These are phyloP conservation scores for Trichophyton rubrum DNA, from an alignment of 2,329 filamentous ascomycete genomes.

Conservation along the genomic window DNA sequence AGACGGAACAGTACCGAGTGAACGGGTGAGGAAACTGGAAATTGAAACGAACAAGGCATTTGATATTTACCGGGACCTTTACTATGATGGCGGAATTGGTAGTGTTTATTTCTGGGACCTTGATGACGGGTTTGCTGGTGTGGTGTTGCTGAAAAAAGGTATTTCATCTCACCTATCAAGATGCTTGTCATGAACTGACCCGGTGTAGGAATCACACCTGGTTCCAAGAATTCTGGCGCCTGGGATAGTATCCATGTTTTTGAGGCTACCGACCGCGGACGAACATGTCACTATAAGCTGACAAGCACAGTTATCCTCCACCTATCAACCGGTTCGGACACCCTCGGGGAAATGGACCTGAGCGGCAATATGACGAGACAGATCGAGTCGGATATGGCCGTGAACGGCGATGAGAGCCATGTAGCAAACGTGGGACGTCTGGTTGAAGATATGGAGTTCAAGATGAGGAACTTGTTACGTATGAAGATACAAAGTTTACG, in stretches of 20 bases:
- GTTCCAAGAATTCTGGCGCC: conserved; percentile 59
- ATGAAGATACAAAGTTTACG: conserved; percentile 16
- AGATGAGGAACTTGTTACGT: conserved; percentile 92
- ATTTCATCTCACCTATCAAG: conserved; percentile 19
- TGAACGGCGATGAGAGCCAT: conserved; percentile 83
- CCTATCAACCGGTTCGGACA: conserved; percentile 55
- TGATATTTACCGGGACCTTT: conserved; percentile 87
- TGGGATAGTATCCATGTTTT: conserved; percentile 99
- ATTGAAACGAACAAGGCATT: conserved; percentile 89
- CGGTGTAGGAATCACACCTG: conserved; percentile 48
- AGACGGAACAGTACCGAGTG: conserved; percentile 77
- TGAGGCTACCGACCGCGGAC: conserved; percentile 83
- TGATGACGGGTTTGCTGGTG: conserved; percentile 93
- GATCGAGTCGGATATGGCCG: conserved; percentile 78
- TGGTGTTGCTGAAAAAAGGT: conserved; percentile 93
- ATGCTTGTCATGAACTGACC: not conserved
- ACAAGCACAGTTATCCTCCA: conserved; percentile 93
- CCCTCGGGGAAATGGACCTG: conserved; percentile 75
- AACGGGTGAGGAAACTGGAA: conserved; percentile 87
- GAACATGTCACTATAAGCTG: conserved; percentile 91
- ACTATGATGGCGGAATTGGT: conserved; percentile 87
- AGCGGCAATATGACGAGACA: conserved; percentile 97
- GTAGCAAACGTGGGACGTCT: conserved; percentile 88
- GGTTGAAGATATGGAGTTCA: conserved; percentile 98
- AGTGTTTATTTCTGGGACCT: conserved; percentile 98